These are phyloP conservation scores for Alliaria petiolata DNA, from an alignment of 345 rosid species.

Conservation along the genomic window DNA sequence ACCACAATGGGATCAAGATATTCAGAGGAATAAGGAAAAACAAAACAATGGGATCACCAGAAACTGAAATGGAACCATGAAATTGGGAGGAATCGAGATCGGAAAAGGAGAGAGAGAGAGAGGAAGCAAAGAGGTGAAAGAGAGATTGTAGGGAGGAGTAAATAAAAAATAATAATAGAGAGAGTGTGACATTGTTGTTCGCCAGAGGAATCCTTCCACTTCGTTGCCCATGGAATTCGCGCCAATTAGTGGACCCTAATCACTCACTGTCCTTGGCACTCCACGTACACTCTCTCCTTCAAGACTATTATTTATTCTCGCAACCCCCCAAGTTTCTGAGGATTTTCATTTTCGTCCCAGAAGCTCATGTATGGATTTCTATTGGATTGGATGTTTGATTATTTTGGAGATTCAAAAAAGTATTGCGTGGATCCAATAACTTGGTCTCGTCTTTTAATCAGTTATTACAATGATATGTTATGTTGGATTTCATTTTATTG, in stretches of 20 bases:
- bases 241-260: constrained; percentile 78
- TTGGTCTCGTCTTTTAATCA: not conserved
- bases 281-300: constrained; percentile 16
- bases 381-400: no score
- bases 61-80: not conserved
- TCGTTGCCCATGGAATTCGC: constrained; percentile 72
- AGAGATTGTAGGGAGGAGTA: constrained; percentile 22
- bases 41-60: constrained; percentile 16
- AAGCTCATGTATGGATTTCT: no score
- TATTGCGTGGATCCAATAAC: not conserved
- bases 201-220: constrained; percentile 38
- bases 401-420: no score
- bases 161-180: not conserved
- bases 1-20: not conserved
- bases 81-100: not conserved
- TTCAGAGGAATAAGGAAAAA: not conserved
- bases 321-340: not conserved
- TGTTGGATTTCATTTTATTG: no score
- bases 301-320: not conserved
- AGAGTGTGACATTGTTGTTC: constrained; percentile 49
- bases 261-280: constrained; percentile 15
- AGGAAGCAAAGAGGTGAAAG: constrained; percentile 9
- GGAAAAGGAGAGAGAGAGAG: not conserved
- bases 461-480: no score
- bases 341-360: not conserved